A percentile compares a stretch with the other conserved stretches of the same genome.
These are phyloP conservation scores for Pseudogymnoascus sp. DNA, from an alignment of 2,329 filamentous ascomycete genomes.

Conservation along the genomic window DNA sequence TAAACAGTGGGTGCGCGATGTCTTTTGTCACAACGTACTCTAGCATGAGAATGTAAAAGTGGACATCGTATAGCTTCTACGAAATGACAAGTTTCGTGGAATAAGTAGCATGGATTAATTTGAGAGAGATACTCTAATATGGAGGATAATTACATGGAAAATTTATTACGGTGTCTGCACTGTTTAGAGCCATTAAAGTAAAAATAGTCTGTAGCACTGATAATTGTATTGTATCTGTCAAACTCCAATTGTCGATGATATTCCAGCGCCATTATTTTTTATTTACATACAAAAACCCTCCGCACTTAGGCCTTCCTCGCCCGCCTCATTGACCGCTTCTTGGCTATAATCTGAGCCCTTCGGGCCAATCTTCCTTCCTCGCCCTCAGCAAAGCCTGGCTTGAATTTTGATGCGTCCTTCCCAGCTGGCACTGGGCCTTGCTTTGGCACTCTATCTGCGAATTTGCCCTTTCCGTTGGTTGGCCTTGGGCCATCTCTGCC, in stretches of 20 bases:
- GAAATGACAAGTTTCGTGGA: background rate
- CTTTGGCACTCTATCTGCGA: conserved; percentile 20
- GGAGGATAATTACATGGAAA: background rate
- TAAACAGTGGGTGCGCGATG: background rate
- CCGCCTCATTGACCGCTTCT: conserved; percentile 73
- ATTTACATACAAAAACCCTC: background rate
- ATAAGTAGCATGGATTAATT: background rate
- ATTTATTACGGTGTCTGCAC: background rate
- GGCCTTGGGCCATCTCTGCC: conserved; percentile 16
- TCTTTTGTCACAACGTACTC: background rate
- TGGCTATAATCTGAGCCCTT: conserved; percentile 71
- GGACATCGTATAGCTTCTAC: background rate
- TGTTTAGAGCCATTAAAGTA: background rate
- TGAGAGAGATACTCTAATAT: background rate
- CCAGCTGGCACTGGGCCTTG: conserved; percentile 25
- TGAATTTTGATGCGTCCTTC: conserved; percentile 23
- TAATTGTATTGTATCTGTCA: conserved; percentile 1
- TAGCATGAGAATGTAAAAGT: background rate
- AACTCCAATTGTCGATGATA: conserved; percentile 3
- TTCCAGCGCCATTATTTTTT: conserved; percentile 1
- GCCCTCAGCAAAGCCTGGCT: conserved; percentile 28
- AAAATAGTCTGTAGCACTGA: background rate
- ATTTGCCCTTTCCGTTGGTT: conserved; percentile 10
- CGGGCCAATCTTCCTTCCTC: conserved; percentile 49
- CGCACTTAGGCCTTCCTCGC: conserved; percentile 27